Evolutionary conservation across 495 filamentous ascomycete genomes (phyloP), one percentile per base, ranked within the genome.

Genomic region (Tuber indicum): DNA sequence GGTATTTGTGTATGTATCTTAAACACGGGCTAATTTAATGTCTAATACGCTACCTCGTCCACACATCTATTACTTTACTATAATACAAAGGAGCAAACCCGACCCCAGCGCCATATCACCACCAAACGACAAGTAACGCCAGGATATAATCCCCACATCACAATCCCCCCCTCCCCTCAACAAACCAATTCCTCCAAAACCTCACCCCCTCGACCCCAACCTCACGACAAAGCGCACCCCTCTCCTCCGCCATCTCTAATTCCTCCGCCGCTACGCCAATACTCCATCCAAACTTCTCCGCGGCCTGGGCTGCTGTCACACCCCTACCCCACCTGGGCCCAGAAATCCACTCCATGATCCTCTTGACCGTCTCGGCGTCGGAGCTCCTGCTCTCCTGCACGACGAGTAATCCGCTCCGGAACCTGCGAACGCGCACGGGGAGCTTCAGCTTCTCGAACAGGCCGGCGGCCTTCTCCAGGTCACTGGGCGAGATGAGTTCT

Each of bases 251-350:
- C 96, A 98, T 98, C 85, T 97, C 94, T 45, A 99, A 85, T 84
- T 98, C 96, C 83, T 98, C 96, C 74, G 90, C 90, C 6, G 96
- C 96, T 36, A 99, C 96, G n/a, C 96, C 96, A 23, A 99, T 92
- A 84, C 96, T 98, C 96, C 96, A 99, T 39, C 94, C 93, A 85
- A 99, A 99, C 72, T 88, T 88, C 85, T 97, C 93, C 0, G 96
- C 96, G 0, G 89, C 89, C 83, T 98, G 94, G 80, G 95, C 91
- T 12, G 94, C 94, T 7, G 94, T 98, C 41, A 99, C 90, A 7
- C 94, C 93, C 62, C 90, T 87, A 3, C 95, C 96, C 94, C 82
- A 84, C 14, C 41, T 72, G 46, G 41, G 42, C 9, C 42, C 73
- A 12, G 32, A 32, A 77, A 98, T 86, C 94, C 94, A 98, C 5